Evolutionary conservation across 2,329 filamentous ascomycete species (phyloP).

Genomic region (Colletotrichum agaves): DNA sequence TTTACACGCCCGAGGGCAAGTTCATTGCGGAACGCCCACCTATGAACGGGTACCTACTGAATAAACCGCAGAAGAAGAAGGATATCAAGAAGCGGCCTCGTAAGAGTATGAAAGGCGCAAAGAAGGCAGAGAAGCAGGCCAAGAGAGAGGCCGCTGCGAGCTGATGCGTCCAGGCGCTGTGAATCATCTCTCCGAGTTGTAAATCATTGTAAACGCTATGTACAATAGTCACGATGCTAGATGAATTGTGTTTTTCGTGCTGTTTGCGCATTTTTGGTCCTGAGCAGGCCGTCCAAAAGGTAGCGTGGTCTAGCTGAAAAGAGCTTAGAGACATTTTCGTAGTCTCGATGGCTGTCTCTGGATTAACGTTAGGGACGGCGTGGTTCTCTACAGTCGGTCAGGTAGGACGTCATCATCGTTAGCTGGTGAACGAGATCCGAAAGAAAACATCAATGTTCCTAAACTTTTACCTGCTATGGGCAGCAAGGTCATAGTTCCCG

Average conservation of each 20-base stretch:
- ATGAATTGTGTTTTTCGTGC: neutral
- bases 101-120: conserved; percentile 74
- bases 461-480: too few species aligned
- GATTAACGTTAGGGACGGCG: too few species aligned
- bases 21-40: conserved; percentile 75
- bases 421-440: too few species aligned
- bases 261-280: too few species aligned
- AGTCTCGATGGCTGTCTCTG: too few species aligned
- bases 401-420: too few species aligned
- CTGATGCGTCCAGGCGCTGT: neutral
- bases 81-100: conserved; percentile 68
- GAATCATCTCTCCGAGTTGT: conserved; percentile 5
- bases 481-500: neutral
- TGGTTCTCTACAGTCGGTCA: too few species aligned
- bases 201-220: conserved; percentile 11
- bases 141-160: conserved; percentile 40
- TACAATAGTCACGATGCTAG: neutral
- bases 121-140: conserved; percentile 61
- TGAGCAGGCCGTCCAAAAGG: too few species aligned
- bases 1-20: conserved; percentile 86
- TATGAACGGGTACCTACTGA: conserved; percentile 77
- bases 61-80: conserved; percentile 62
- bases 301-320: too few species aligned
- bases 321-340: too few species aligned
- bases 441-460: too few species aligned